Percentiles rank a stretch among this genome's conserved stretches.
Evolutionary conservation across 1,284 basidiomycete species (phyloP).

Genomic region (Heterobasidion annosum): DNA sequence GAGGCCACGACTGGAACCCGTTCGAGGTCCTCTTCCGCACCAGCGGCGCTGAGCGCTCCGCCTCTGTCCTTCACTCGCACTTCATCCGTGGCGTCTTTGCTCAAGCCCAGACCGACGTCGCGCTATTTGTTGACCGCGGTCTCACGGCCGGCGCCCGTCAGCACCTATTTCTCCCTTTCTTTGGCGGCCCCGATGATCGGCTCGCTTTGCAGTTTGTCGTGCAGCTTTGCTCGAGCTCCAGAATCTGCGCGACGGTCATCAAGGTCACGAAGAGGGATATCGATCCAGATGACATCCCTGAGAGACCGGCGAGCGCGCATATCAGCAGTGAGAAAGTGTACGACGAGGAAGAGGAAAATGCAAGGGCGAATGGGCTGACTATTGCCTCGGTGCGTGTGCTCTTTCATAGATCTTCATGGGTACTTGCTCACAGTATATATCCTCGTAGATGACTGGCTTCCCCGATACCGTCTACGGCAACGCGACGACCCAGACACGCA

Average conservation of each 20-base stretch:
- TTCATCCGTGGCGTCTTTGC: slow-evolving; percentile 57
- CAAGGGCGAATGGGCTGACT: slow-evolving; percentile 27
- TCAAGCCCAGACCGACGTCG: slow-evolving; percentile 40
- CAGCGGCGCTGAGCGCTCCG: slow-evolving; percentile 16
- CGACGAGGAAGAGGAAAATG: slow-evolving; percentile 17
- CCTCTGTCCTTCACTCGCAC: slow-evolving; percentile 36
- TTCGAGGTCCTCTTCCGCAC: slow-evolving; percentile 59
- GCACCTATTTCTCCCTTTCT: slow-evolving; percentile 59
- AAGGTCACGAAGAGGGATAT: slow-evolving; percentile 45
- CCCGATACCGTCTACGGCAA: slow-evolving; percentile 39
- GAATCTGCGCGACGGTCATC: slow-evolving; percentile 49
- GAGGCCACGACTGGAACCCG: slow-evolving; percentile 25
- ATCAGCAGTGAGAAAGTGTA: slow-evolving; percentile 5
- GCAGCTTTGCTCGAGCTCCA: slow-evolving; percentile 43
- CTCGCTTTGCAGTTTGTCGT: slow-evolving; percentile 52
- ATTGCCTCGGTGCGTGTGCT: slow-evolving; percentile 31
- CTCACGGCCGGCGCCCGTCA: slow-evolving; percentile 27
- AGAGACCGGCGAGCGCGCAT: slow-evolving; percentile 19
- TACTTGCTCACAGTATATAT: background rate
- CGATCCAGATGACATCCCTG: slow-evolving; percentile 1
- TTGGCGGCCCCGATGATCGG: slow-evolving; percentile 65
- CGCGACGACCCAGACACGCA: slow-evolving; percentile 27
- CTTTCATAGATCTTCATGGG: background rate
- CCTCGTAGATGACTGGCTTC: slow-evolving; percentile 19
- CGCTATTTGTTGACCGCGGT: slow-evolving; percentile 64